Percentiles rank a stretch among this genome's conserved stretches.
phyloP scores from a whole-genome alignment of 305 asterid species.

The Fraxinus albicans region DNA sequence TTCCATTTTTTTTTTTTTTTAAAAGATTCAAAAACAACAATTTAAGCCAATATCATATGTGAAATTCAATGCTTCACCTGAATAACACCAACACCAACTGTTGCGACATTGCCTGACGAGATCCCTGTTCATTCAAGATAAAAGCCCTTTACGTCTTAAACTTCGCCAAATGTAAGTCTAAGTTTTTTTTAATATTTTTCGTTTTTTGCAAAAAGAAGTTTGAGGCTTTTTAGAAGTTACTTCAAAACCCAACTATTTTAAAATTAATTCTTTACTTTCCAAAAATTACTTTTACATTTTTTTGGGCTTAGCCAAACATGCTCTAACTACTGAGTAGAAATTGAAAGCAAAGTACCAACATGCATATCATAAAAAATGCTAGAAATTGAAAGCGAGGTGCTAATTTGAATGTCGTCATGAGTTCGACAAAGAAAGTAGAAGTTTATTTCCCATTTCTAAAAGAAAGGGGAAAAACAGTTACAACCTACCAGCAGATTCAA shows the following conservation, averaged over 20 bases:
- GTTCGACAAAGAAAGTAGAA: not conserved
- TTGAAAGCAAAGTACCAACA: not conserved
- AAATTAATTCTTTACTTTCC: not conserved
- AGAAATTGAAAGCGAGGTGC: not conserved
- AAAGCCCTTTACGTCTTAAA: conserved; percentile 1
- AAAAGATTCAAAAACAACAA: not conserved
- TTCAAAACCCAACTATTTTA: not conserved
- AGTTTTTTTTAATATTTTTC: not conserved
- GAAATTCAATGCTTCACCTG: conserved; percentile 51
- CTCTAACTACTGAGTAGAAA: not conserved
- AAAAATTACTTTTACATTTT: not conserved
- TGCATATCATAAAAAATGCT: not conserved
- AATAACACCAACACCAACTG: conserved; percentile 76
- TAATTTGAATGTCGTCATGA: not conserved
- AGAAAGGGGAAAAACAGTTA: not conserved
- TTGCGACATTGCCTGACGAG: conserved; percentile 77
- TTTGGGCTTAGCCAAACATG: not conserved
- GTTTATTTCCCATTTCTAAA: not conserved
- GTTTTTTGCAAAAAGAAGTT: not conserved
- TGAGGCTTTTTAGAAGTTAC: not conserved
- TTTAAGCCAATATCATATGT: not conserved
- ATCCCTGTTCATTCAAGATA: conserved; percentile 54
- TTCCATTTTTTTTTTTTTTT: not conserved
- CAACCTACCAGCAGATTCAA: conserved; percentile 75
- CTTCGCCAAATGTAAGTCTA: not conserved